A percentile compares a stretch with the other conserved stretches of the same genome.
Evolutionary conservation across 768 basidiomycete species (phyloP).

Genomic region (Auriscalpium microsporum): DNA sequence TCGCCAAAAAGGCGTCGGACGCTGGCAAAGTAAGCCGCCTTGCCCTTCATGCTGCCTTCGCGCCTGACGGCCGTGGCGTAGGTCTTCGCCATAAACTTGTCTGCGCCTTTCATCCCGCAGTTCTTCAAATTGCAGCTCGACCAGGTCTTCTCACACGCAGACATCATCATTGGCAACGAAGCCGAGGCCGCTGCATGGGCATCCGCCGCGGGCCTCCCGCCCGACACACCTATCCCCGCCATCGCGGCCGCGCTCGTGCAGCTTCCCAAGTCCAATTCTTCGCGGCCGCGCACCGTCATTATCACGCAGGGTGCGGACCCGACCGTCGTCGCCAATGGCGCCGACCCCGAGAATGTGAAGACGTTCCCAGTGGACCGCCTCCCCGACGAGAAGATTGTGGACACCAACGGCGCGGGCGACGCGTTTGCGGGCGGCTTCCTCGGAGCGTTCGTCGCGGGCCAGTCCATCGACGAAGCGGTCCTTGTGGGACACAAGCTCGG

Average conservation of each 20-base stretch:
- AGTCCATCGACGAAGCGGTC: constrained; percentile 66
- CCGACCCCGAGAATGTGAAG: constrained; percentile 45
- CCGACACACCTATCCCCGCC: constrained; percentile 47
- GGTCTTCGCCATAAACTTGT: constrained; percentile 90
- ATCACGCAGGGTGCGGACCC: constrained; percentile 84
- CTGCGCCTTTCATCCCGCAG: constrained; percentile 93
- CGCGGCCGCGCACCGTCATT: constrained; percentile 73
- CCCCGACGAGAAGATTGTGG: constrained; percentile 62
- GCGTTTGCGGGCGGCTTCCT: constrained; percentile 96
- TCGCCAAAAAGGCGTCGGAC: constrained; percentile 70
- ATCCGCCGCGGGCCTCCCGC: constrained; percentile 55
- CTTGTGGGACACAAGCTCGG: constrained; percentile 84
- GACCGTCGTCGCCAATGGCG: constrained; percentile 67
- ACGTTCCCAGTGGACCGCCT: constrained; percentile 52
- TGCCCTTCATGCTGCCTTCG: too few relatives aligned
- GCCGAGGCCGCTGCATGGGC: constrained; percentile 88
- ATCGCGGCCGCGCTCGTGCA: constrained; percentile 73
- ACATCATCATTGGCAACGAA: constrained; percentile 95
- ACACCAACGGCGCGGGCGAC: constrained; percentile 98
- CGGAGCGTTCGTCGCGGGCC: constrained; percentile 75
- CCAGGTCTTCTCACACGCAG: constrained; percentile 73
- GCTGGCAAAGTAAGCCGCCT: constrained; percentile 57
- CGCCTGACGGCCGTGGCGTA: constrained; percentile 21
- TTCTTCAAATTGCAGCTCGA: constrained; percentile 84
- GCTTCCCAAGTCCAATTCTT: constrained; percentile 65